Conservation (phyloP, 2,329 filamentous ascomycete genomes). For the Intubia oerlemansii region DNA sequence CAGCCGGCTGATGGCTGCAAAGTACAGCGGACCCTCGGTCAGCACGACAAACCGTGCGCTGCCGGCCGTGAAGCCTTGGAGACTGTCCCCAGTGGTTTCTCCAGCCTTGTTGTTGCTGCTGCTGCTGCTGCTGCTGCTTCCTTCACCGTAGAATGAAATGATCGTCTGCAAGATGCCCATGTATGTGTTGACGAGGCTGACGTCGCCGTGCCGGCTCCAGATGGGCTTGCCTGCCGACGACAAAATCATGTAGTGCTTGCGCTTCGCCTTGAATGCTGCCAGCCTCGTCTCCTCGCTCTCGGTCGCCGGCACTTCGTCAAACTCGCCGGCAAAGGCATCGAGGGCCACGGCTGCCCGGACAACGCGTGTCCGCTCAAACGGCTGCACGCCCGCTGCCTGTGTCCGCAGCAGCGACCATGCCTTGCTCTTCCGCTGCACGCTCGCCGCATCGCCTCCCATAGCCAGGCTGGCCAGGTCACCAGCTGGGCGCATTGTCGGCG, state of each 20-base stretch:
- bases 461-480: constrained; percentile 69
- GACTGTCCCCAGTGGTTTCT: constrained; percentile 51
- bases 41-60: constrained; percentile 68
- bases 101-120: no score
- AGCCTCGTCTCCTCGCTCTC: constrained; percentile 37
- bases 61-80: constrained; percentile 74
- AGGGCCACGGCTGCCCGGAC: constrained; percentile 29
- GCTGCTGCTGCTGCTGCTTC: no score
- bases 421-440: constrained; percentile 40
- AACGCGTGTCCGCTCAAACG: constrained; percentile 32
- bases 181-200: constrained; percentile 75
- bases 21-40: constrained; percentile 70
- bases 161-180: constrained; percentile 94
- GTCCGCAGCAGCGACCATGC: constrained; percentile 47
- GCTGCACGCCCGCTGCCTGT: constrained; percentile 35
- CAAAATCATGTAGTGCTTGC: constrained; percentile 92
- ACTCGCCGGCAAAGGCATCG: constrained; percentile 52
- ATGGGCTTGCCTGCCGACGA: constrained; percentile 95
- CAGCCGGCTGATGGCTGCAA: constrained; percentile 80
- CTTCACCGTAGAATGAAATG: constrained; percentile 91
- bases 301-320: constrained; percentile 32
- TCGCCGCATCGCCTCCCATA: no score
- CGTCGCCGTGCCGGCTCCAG: constrained; percentile 84
- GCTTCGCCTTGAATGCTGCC: constrained; percentile 66
- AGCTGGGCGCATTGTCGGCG: constrained; percentile 37